Percentiles rank a stretch among this genome's conserved stretches.
phyloP scores from a whole-genome alignment of 208 protist species.

The Acanthamoeba healyi region DNA sequence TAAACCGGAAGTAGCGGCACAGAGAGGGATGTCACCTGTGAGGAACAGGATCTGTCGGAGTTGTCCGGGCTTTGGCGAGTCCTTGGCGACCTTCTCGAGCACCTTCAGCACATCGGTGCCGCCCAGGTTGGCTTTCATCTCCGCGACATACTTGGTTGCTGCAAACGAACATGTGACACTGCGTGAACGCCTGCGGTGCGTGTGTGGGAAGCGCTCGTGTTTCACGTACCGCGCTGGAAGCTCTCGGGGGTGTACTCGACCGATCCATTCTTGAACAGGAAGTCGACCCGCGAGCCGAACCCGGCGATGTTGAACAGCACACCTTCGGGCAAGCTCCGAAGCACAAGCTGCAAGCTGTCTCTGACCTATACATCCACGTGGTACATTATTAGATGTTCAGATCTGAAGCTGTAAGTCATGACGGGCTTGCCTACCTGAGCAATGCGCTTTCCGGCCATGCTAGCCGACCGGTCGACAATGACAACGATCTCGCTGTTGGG shows the following conservation, averaged over 20 bases:
- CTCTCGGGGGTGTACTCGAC: constrained; percentile 1
- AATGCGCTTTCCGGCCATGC: constrained; percentile 76
- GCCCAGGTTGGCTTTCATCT: constrained; percentile 48
- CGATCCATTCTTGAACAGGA: constrained; percentile 55
- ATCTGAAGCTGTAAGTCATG: not conserved
- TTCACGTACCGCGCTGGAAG: not conserved
- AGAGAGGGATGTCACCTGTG: not conserved
- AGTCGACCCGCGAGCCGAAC: constrained; percentile 31
- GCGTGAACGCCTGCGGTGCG: too few relatives aligned
- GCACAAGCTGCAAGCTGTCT: constrained; percentile 71
- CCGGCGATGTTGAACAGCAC: constrained; percentile 75
- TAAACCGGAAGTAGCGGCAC: too few relatives aligned
- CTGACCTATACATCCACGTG: not conserved
- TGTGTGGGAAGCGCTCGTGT: not conserved
- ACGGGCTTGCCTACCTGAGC: constrained; percentile 39
- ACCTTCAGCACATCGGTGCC: constrained; percentile 68
- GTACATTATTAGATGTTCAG: not conserved
- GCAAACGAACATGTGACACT: too few relatives aligned
- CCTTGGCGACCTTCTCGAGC: constrained; percentile 51
- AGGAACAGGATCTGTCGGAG: constrained; percentile 73
- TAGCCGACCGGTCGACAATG: constrained; percentile 72
- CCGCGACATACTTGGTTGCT: constrained; percentile 14
- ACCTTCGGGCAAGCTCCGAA: constrained; percentile 54
- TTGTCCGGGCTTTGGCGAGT: not conserved
- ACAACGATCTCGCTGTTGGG: constrained; percentile 72